Evolutionary conservation across 2,329 filamentous ascomycete species (phyloP).

Genomic region (Cyanodermella asteris): DNA sequence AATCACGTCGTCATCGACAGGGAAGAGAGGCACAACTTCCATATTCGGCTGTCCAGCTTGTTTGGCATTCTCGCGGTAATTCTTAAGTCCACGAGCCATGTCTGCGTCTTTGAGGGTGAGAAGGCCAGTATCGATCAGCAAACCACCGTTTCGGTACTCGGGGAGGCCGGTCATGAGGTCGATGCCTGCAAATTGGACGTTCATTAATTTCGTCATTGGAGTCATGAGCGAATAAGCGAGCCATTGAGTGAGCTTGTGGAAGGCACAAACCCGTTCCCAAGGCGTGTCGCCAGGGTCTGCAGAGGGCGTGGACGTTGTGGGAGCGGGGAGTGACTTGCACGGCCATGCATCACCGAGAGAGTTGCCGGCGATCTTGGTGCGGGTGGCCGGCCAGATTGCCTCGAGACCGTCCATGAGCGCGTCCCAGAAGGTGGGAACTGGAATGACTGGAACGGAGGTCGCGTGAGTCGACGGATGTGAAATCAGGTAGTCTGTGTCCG

Average conservation of each 20-base stretch:
- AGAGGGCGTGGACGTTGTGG: too few relatives aligned
- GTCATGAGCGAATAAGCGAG: conserved; percentile 85
- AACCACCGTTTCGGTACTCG: conserved; percentile 78
- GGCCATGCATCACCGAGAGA: conserved; percentile 89
- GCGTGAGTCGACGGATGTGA: conserved; percentile 77
- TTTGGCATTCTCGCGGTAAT: conserved; percentile 47
- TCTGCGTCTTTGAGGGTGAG: conserved; percentile 53
- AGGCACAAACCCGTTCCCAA: conserved; percentile 69
- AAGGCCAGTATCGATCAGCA: conserved; percentile 68
- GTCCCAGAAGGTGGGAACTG: conserved; percentile 73
- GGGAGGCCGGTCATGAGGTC: conserved; percentile 72
- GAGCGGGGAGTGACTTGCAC: conserved; percentile 56
- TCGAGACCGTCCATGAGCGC: conserved; percentile 71
- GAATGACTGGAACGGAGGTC: conserved; percentile 68
- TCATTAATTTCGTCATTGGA: conserved; percentile 62
- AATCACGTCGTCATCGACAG: conserved; percentile 52
- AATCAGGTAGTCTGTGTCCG: conserved; percentile 91
- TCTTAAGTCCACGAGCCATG: conserved; percentile 45
- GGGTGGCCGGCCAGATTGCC: conserved; percentile 70
- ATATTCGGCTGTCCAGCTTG: conserved; percentile 49
- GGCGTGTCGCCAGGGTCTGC: conserved; percentile 43
- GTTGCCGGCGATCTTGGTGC: conserved; percentile 69
- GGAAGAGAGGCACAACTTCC: conserved; percentile 54
- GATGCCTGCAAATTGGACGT: conserved; percentile 58
- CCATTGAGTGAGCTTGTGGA: conserved; percentile 92